A percentile compares a stretch with the other conserved stretches of the same genome.
These are phyloP conservation scores for Balamuthia mandrillaris DNA, from an alignment of 208 protist species.

Conservation along the genomic window DNA sequence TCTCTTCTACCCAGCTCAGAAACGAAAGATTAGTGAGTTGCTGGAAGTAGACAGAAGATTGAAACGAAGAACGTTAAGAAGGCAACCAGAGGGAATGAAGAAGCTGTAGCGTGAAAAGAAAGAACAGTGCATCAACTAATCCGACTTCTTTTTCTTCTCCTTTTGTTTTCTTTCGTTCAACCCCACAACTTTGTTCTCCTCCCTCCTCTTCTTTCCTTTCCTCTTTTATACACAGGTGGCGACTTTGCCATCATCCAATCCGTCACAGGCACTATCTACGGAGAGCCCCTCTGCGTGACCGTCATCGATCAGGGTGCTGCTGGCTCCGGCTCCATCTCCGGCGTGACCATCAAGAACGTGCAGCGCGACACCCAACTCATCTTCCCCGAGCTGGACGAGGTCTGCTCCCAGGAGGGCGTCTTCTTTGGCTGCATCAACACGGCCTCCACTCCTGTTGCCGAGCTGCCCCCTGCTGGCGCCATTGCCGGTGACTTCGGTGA, in stretches of 20 bases:
- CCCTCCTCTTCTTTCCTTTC: neutral
- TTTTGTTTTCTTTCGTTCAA: too few relatives aligned
- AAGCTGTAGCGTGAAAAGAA: too few relatives aligned
- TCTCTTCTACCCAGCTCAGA: too few relatives aligned
- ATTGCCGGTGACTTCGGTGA: neutral
- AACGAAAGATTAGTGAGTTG: too few relatives aligned
- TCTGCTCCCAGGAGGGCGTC: neutral
- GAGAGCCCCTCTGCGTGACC: neutral
- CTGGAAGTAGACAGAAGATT: too few relatives aligned
- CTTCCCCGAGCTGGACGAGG: neutral
- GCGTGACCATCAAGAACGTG: neutral
- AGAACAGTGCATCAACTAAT: too few relatives aligned
- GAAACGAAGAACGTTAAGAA: too few relatives aligned
- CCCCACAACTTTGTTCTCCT: too few relatives aligned
- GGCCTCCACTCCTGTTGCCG: neutral
- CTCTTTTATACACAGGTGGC: neutral
- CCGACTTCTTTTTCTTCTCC: too few relatives aligned
- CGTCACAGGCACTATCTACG: neutral
- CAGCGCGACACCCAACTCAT: neutral
- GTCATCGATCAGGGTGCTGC: constrained; percentile 9
- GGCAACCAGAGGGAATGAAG: too few relatives aligned
- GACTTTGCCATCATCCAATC: constrained; percentile 16
- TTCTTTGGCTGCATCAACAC: constrained; percentile 29
- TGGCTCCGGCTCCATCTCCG: neutral
- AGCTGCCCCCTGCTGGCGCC: neutral